These are phyloP conservation scores for Phytophthora colocasiae DNA, from an alignment of 352 stramenopile species.

Conservation along the genomic window DNA sequence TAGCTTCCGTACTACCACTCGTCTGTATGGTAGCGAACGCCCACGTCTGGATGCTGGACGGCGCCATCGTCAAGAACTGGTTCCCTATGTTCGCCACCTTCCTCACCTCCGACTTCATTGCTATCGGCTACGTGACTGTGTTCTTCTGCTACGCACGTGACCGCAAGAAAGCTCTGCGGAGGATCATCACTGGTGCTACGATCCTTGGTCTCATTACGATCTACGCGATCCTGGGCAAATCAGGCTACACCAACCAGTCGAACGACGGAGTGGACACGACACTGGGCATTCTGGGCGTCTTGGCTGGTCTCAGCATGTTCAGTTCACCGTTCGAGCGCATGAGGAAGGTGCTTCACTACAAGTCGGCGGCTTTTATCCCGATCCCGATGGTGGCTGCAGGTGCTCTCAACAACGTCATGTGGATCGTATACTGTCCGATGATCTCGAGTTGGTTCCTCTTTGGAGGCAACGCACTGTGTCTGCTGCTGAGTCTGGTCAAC, in stretches of 20 bases:
- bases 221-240: conserved; percentile 33
- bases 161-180: conserved; percentile 31
- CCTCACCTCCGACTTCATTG: conserved; percentile 33
- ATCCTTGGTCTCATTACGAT: conserved; percentile 35
- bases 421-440: conserved; percentile 46
- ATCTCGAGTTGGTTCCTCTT: conserved; percentile 50
- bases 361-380: conserved; percentile 43
- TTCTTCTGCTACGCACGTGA: conserved; percentile 40
- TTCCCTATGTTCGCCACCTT: conserved; percentile 55
- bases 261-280: conserved; percentile 36
- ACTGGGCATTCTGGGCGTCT: conserved; percentile 39
- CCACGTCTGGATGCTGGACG: conserved; percentile 49
- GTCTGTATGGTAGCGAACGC: conserved; percentile 42
- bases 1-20: conserved; percentile 44
- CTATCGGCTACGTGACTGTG: conserved; percentile 31
- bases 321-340: conserved; percentile 45
- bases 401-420: conserved; percentile 44
- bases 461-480: conserved; percentile 32
- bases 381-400: conserved; percentile 42
- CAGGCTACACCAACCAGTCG: conserved; percentile 41
- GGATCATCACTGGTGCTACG: conserved; percentile 16
- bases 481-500: conserved; percentile 32
- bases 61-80: conserved; percentile 37
- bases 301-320: conserved; percentile 39
- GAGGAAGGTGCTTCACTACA: conserved; percentile 44